Percentiles rank a stretch among this genome's conserved stretches.
These are phyloP conservation scores for Colletotrichum tamarilloi DNA, from an alignment of 2,329 filamentous ascomycete genomes.

Conservation along the genomic window DNA sequence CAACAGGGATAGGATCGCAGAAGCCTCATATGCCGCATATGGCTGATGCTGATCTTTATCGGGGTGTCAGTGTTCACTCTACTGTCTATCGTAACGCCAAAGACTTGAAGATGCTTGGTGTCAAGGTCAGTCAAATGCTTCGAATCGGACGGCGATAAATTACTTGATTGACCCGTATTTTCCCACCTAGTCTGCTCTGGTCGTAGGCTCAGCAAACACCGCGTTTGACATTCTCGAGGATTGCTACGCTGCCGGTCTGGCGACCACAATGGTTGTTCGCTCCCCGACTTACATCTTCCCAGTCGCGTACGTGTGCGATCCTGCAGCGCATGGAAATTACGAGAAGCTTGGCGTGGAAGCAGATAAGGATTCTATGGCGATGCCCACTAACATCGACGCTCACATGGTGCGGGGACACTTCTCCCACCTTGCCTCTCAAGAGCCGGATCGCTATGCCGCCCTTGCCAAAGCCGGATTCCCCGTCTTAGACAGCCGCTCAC, in stretches of 20 bases:
- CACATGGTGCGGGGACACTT: background rate
- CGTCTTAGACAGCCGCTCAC: conserved; percentile 10
- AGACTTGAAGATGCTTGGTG: background rate
- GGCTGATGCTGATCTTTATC: background rate
- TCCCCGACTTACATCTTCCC: conserved; percentile 50
- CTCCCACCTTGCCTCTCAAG: background rate
- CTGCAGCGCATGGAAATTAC: conserved; percentile 10
- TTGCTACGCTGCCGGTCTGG: conserved; percentile 43
- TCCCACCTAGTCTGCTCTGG: conserved; percentile 40
- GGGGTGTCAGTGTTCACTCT: conserved; percentile 8
- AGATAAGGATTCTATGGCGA: conserved; percentile 1
- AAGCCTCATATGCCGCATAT: conserved; percentile 41
- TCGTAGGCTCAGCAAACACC: conserved; percentile 53
- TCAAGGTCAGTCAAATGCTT: background rate
- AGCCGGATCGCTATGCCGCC: conserved; percentile 16
- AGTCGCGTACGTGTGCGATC: conserved; percentile 38
- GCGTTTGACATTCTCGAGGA: conserved; percentile 53
- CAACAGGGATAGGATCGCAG: conserved; percentile 40
- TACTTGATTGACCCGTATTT: background rate
- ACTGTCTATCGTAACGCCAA: background rate
- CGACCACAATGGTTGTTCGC: conserved; percentile 47
- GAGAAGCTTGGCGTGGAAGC: conserved; percentile 28
- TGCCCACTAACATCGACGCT: conserved; percentile 7
- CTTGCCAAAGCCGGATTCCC: conserved; percentile 9
- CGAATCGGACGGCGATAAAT: background rate